Evolutionary conservation across 78 protist species (phyloP), one percentile per base, ranked within the genome.

Genomic region (Cavenderia fasciculata): DNA sequence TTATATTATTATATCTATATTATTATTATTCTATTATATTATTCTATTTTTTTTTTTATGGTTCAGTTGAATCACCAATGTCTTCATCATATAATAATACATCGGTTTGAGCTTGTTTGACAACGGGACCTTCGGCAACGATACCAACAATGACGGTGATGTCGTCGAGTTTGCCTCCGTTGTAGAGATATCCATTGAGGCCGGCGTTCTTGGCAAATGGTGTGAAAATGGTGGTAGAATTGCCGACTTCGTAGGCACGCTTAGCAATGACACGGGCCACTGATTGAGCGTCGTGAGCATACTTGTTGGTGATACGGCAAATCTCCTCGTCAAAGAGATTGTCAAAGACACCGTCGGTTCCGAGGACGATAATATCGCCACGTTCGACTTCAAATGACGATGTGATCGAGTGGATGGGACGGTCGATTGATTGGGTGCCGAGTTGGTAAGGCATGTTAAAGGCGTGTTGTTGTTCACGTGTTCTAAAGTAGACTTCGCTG

Each of bases 331-430:
- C 94, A 47, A 68, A 94, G 23, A 95, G 44, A 41, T 95, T 95
- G 79, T 95, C 97, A 47, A 88, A 86, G 29, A 95, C 68, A 34
- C 97, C 97, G 40, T 95, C 97, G 27, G 97, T 88, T 29, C 94
- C 95, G 47, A 93, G 43, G 1, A 95, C 77, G 19, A 95, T 51
- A 12, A 90, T 19, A 49, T 95, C 96, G 38, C 86, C 92, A 14
- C 68, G 73, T 23, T 77, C 79, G 25, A 93, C 70, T 10, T 78
- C 72, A 54, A 88, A 74, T 38, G 52, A 36, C 2, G 77, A n/a
- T 1, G 79, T 63, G 23, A 73, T 52, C 23, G 63, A 84, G 65
- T 87, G 77, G 29, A 57, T 57, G 21, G 76, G 73, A 86, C 94
- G 51, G 92, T 76, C 82, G 65, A 92, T 43, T 44, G 87, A 78